Evolutionary conservation across 148 eudicot species (phyloP), one percentile per base, ranked within the genome.

Genomic region (Rhododendron vialii): DNA sequence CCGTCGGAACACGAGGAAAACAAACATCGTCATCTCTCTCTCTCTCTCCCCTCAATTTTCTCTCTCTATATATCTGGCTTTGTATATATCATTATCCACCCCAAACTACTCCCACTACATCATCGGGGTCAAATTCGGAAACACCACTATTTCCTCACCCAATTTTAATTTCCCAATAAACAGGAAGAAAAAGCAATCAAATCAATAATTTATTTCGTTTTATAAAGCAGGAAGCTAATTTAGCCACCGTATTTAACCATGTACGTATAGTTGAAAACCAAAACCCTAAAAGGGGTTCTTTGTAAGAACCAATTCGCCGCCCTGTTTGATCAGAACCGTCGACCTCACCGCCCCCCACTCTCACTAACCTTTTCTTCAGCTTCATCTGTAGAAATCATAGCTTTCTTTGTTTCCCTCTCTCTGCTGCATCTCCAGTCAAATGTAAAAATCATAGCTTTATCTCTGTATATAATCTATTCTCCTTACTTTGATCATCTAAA

Each of bases 251-350:
- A 73, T 73, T 73, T 74, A 50, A 33, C 12, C 67, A 33, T 50
- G 78, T 57, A 83, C 55, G 59, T 35, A 65, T 22, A 36, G 41
- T 41, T 82, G 10, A 22, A 82, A 88, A 87, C 82, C 92, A 89
- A 91, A 91, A 91, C 91, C 92, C 92, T 89, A 86, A 82, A 87
- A 86, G 55, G 89, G 89, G 82, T 91, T 86, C 88, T 86, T 83
- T 89, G 87, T 35, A 69, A 85, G 82, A 86, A 86, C 61, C 82
- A 85, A 84, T 89, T 87, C 87, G 90, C 91, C 91, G 91, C 92
- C 50, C 88, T 51, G 87, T 83, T 87, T 86, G 88, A 89, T 86
- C 85, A 36, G 71, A 55, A 36, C 86, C 82, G 73, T 84, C 86
- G 57, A 24, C 48, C 83, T 80, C 77, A 15, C 41, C 33, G 38